These are phyloP conservation scores for Penicillium macrosclerotiorum DNA, from an alignment of 495 filamentous ascomycete species.

Conservation along the genomic window DNA sequence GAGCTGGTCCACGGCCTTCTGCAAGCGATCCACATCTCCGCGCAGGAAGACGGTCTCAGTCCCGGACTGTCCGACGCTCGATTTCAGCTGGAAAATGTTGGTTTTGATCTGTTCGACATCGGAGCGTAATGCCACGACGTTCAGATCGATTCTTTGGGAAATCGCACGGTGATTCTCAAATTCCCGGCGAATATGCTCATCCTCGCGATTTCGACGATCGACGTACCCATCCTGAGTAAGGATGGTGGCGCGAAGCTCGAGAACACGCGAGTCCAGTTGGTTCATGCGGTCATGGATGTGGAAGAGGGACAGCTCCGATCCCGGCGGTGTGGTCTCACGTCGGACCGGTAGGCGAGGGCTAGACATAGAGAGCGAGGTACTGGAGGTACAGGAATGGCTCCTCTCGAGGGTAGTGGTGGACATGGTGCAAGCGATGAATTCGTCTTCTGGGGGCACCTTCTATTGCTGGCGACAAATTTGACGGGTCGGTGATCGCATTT, in stretches of 20 bases:
- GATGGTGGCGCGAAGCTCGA: conserved; percentile 37
- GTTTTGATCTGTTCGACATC: conserved; percentile 41
- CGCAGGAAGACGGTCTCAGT: conserved; percentile 40
- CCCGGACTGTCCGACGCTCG: conserved; percentile 30
- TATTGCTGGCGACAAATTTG: neutral
- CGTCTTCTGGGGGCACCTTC: too few species aligned
- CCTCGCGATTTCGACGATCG: conserved; percentile 43
- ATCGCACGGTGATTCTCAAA: conserved; percentile 37
- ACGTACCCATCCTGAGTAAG: conserved; percentile 42
- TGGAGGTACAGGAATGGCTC: conserved; percentile 40
- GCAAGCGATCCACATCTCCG: conserved; percentile 38
- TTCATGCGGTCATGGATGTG: conserved; percentile 40
- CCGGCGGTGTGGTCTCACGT: conserved; percentile 34
- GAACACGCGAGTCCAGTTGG: conserved; percentile 36
- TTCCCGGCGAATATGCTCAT: conserved; percentile 41
- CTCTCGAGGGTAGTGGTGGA: conserved; percentile 39
- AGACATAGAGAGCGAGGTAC: conserved; percentile 39
- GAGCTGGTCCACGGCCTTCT: conserved; percentile 41
- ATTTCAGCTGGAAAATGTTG: conserved; percentile 35
- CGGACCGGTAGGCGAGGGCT: conserved; percentile 36
- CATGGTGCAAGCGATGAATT: too few species aligned
- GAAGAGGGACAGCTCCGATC: conserved; percentile 32
- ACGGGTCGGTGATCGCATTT: conserved; percentile 4
- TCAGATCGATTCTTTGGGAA: conserved; percentile 39
- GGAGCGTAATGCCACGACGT: conserved; percentile 36